phyloP scores from a whole-genome alignment of 768 basidiomycete genomes.

The Lentinula sp. region DNA sequence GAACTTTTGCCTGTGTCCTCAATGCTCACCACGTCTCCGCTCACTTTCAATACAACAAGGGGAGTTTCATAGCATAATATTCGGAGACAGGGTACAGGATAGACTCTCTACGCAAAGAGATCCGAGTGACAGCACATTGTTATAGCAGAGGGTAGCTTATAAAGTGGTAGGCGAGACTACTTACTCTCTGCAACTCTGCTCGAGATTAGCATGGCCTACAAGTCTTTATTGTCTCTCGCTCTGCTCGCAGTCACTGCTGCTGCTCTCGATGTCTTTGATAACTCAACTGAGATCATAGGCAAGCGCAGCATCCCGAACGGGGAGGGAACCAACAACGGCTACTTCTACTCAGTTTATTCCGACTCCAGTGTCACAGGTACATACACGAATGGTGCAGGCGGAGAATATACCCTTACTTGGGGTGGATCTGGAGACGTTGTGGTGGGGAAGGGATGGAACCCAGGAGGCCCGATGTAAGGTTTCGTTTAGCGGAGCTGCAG shows the following conservation, averaged over 20 bases:
- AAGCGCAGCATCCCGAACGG: conserved; percentile 1
- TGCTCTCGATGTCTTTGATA: background rate
- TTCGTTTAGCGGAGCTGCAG: background rate
- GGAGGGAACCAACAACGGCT: conserved; percentile 11
- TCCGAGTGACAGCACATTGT: background rate
- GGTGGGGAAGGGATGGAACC: conserved; percentile 22
- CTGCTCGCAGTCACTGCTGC: conserved; percentile 10
- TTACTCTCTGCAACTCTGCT: background rate
- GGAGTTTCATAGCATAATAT: conserved; percentile 1
- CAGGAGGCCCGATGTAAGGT: background rate
- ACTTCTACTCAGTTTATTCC: conserved; percentile 32
- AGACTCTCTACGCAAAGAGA: background rate
- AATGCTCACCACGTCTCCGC: background rate
- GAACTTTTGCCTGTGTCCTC: background rate
- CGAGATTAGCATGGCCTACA: background rate
- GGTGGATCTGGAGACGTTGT: conserved; percentile 27
- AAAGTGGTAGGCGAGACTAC: background rate
- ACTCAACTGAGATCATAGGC: background rate
- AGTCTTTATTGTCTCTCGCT: conserved; percentile 12
- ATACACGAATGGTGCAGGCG: conserved; percentile 23
- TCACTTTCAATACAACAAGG: background rate
- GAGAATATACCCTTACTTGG: conserved; percentile 27
- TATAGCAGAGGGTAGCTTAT: background rate
- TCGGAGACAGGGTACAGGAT: background rate
- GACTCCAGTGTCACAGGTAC: conserved; percentile 22